Percentiles rank a stretch among this genome's conserved stretches.
Conservation (phyloP, 2,329 filamentous ascomycete species). For the Zalaria sp. region DNA sequence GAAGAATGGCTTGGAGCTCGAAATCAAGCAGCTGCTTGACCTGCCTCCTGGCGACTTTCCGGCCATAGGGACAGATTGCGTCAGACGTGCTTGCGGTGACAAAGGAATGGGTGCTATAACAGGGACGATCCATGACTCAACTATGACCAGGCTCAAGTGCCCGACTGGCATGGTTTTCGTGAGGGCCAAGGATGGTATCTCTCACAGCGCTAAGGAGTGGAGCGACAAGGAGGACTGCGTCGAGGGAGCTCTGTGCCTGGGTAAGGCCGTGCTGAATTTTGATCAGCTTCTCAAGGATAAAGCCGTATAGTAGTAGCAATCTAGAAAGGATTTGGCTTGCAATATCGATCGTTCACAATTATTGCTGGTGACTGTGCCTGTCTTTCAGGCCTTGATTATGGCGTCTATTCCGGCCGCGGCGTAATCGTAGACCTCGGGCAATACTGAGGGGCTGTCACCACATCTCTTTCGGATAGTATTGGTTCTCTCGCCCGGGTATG, state of each 20-base stretch:
- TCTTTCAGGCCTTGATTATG: too few relatives aligned
- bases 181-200: slow-evolving; percentile 13
- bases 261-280: slow-evolving; percentile 15
- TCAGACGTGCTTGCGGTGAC: slow-evolving; percentile 12
- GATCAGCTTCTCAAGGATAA: slow-evolving; percentile 12
- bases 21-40: slow-evolving; percentile 9
- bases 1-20: slow-evolving; percentile 10
- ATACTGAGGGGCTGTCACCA: too few relatives aligned
- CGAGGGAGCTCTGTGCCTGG: slow-evolving; percentile 12
- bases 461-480: too few relatives aligned
- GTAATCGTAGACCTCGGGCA: too few relatives aligned
- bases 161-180: slow-evolving; percentile 21
- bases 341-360: too few relatives aligned
- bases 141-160: slow-evolving; percentile 13
- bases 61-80: slow-evolving; percentile 11
- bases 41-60: slow-evolving; percentile 12
- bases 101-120: slow-evolving; percentile 10
- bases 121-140: slow-evolving; percentile 15
- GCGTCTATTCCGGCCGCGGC: too few relatives aligned
- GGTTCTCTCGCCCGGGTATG: too few relatives aligned
- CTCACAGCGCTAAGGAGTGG: slow-evolving; percentile 13
- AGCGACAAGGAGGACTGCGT: slow-evolving; percentile 12
- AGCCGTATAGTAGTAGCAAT: not conserved
- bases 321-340: too few relatives aligned
- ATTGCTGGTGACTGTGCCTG: too few relatives aligned